phyloP scores from a whole-genome alignment of 176 grass and related monocot species.

The Avena insularis region DNA sequence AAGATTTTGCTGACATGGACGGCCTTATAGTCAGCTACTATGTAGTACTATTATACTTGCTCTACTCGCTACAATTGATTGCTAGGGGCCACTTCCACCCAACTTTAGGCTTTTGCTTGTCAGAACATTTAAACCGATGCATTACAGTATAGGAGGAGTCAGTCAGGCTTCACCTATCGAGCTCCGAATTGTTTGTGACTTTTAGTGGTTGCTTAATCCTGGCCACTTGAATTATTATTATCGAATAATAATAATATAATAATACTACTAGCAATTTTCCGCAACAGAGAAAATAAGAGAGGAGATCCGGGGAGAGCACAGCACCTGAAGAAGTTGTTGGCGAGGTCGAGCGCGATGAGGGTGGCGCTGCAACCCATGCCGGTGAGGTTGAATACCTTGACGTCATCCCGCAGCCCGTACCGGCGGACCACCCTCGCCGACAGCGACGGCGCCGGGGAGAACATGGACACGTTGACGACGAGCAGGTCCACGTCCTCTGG shows the following conservation, averaged over 20 bases:
- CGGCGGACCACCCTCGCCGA: conserved; percentile 62
- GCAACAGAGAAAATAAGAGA: not conserved
- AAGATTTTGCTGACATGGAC: no score
- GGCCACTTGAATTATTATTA: not conserved
- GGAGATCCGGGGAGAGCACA: not conserved
- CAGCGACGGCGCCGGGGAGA: conserved; percentile 84
- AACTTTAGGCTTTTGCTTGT: conserved; percentile 9
- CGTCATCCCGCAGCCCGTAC: conserved; percentile 74
- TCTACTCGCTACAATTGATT: not conserved
- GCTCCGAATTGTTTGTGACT: not conserved
- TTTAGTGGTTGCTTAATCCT: not conserved
- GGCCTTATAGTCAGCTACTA: no score
- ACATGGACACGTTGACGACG: conserved; percentile 95
- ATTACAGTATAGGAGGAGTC: not conserved
- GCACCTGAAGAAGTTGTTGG: conserved; percentile 69
- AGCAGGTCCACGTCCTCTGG: conserved; percentile 69
- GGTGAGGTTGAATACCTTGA: conserved; percentile 78
- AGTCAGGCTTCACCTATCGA: not conserved
- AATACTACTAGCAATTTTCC: not conserved
- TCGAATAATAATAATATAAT: not conserved
- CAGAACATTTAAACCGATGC: not conserved
- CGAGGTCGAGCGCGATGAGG: conserved; percentile 84
- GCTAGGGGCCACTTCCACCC: not conserved
- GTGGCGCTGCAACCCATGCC: conserved; percentile 96
- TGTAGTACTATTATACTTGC: no score